These are phyloP conservation scores for Aegilops longissima DNA, from an alignment of 176 grass and related monocot species.

Conservation along the genomic window DNA sequence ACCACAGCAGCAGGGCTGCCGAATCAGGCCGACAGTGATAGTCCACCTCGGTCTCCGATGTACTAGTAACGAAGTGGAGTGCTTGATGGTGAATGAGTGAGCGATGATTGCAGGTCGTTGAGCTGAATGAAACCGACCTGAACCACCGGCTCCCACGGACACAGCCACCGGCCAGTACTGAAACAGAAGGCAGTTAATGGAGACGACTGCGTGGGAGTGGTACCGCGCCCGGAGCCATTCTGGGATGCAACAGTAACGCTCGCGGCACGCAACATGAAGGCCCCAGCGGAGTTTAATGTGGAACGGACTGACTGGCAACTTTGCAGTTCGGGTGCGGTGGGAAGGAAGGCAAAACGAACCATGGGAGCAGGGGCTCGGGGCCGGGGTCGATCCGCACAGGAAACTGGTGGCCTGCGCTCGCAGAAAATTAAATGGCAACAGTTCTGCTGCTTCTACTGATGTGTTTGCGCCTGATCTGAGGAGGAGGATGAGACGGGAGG, in stretches of 20 bases:
- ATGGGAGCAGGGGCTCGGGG: background rate
- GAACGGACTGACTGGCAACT: conserved; percentile 16
- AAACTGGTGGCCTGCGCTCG: background rate
- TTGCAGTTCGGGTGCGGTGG: background rate
- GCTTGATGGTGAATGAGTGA: background rate
- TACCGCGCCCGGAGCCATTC: background rate
- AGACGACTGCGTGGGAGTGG: background rate
- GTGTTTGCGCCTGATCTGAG: background rate
- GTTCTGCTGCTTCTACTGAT: background rate
- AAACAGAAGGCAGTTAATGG: background rate
- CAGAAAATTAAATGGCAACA: background rate
- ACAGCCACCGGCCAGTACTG: background rate
- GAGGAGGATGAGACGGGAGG: too few relatives aligned
- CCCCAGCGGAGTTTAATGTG: conserved; percentile 38
- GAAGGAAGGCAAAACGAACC: conserved; percentile 19
- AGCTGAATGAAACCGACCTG: background rate
- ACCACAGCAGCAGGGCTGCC: conserved; percentile 5
- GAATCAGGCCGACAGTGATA: conserved; percentile 13
- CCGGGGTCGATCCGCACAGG: background rate
- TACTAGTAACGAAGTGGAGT: background rate
- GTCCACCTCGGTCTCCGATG: background rate
- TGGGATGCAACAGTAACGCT: background rate
- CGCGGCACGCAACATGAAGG: conserved; percentile 14
- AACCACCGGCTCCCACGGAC: background rate
- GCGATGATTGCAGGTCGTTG: conserved; percentile 22